Evolutionary conservation across 139 green algal species (phyloP), one percentile per base, ranked within the genome.

Genomic region (Asterochloris erici): DNA sequence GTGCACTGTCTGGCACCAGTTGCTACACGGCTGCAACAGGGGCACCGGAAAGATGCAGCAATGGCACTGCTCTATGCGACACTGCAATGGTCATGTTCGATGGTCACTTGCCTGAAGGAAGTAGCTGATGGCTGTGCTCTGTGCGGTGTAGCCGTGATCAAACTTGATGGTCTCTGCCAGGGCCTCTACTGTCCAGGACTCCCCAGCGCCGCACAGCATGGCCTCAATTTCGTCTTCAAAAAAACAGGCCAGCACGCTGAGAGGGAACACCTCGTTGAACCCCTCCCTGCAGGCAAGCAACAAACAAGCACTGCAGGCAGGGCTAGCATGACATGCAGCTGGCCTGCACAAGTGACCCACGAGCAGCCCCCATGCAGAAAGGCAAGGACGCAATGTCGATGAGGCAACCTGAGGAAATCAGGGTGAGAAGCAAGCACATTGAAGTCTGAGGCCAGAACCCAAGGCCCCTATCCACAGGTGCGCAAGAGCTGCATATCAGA

Each of bases 191-290:
- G 86, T 96, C 96, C 96, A 98, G n/a, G 81, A 79, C 87, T 97
- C 94, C 23, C 91, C 91, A 0, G 69, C 78, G 78, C 97, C 97
- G 85, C 97, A 98, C 81, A 99, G 91, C 85, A 99, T 86, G 21
- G 87, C 84, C 86, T 99, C 96, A 19, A 99, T 88, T 90, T 99
- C 97, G 61, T 98, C 93, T 81, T 96, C 93, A 78, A 91, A 90
- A 83, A 99, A 99, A 63, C 66, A 84, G n/a, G 80, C n/a, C 62
- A 98, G 89, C 6, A 68, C 63, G 16, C 83, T 64, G 12, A 94
- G 77, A 0, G 88, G 79, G 79, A 97, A 93, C 68, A 99, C 95
- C 86, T 97, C 90, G 38, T 92, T 89, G 88, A 98, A 99, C 29
- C 97, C 97, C 60, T 87, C 85, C 16, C 90, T 83, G 83, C 78